Evolutionary conservation across 2,329 filamentous ascomycete genomes (phyloP).

Genomic region (Aureobasidium leucospermi): DNA sequence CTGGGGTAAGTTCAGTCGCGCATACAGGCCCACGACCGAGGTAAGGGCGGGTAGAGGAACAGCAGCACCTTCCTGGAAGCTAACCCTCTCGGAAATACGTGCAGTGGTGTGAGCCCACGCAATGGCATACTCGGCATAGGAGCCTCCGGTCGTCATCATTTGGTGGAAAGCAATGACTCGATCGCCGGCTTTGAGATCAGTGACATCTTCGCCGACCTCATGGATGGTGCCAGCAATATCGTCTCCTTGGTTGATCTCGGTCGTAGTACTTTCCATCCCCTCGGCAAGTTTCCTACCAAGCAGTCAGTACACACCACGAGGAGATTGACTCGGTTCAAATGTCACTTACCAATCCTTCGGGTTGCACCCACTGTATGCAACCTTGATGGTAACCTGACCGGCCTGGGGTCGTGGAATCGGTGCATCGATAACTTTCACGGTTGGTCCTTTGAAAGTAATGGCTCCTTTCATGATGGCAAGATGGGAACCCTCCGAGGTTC

Average conservation of each 20-base stretch:
- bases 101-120: slow-evolving; percentile 37
- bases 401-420: too few species aligned
- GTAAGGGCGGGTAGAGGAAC: slow-evolving; percentile 52
- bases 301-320: neutral
- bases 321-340: neutral
- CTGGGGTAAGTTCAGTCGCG: slow-evolving; percentile 39
- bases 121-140: slow-evolving; percentile 38
- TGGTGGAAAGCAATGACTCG: slow-evolving; percentile 29
- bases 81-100: slow-evolving; percentile 30
- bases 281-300: too few species aligned
- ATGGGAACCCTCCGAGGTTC: too few species aligned
- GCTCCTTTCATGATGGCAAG: too few species aligned
- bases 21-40: slow-evolving; percentile 45
- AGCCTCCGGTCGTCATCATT: slow-evolving; percentile 29
- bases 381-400: slow-evolving; percentile 12
- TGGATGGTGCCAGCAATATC: slow-evolving; percentile 16
- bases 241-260: slow-evolving; percentile 20
- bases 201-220: slow-evolving; percentile 18
- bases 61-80: slow-evolving; percentile 43
- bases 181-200: slow-evolving; percentile 19
- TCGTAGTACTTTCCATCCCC: neutral
- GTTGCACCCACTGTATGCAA: slow-evolving; percentile 13
- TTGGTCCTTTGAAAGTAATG: too few species aligned
- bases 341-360: slow-evolving; percentile 18
- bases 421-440: too few species aligned